These are phyloP conservation scores for Tetrapyrgos nigripes DNA, from an alignment of 1,284 basidiomycete species.

Conservation along the genomic window DNA sequence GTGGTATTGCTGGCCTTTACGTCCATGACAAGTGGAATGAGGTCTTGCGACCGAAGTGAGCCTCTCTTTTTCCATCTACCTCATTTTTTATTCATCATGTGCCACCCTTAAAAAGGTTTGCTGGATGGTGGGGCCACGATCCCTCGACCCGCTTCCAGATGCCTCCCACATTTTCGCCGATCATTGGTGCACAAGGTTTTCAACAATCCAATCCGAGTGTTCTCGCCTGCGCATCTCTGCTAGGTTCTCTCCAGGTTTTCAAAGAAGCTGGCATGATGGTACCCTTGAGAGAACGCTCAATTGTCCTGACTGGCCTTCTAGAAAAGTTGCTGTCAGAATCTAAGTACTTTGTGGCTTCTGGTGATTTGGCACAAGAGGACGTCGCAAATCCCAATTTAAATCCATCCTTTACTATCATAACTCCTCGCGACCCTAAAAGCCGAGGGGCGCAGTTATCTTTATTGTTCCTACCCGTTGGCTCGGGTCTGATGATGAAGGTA, in stretches of 20 bases:
- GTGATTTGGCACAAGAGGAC: constrained; percentile 40
- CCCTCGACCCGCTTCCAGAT: constrained; percentile 89
- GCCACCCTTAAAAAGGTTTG: constrained; percentile 59
- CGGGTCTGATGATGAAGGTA: constrained; percentile 75
- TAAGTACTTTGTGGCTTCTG: constrained; percentile 62
- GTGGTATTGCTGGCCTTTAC: constrained; percentile 93
- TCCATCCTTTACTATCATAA: constrained; percentile 86
- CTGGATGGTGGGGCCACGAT: constrained; percentile 99
- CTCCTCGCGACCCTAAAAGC: constrained; percentile 68
- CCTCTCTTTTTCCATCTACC: constrained; percentile 20
- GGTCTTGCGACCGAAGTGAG: constrained; percentile 63
- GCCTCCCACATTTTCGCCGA: constrained; percentile 84
- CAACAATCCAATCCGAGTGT: constrained; percentile 95
- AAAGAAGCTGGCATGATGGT: constrained; percentile 77
- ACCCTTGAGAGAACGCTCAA: constrained; percentile 71
- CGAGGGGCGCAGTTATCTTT: constrained; percentile 90
- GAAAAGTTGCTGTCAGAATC: constrained; percentile 69
- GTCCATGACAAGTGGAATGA: constrained; percentile 85
- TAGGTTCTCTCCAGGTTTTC: constrained; percentile 86
- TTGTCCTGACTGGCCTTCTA: constrained; percentile 74
- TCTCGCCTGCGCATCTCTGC: constrained; percentile 78
- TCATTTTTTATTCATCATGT: constrained; percentile 20
- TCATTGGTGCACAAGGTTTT: constrained; percentile 91
- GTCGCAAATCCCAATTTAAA: constrained; percentile 30
- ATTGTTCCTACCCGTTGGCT: constrained; percentile 70